A percentile compares a stretch with the other conserved stretches of the same genome.
Evolutionary conservation across 495 filamentous ascomycete species (phyloP).

Genomic region (Coniosporium apollinis): DNA sequence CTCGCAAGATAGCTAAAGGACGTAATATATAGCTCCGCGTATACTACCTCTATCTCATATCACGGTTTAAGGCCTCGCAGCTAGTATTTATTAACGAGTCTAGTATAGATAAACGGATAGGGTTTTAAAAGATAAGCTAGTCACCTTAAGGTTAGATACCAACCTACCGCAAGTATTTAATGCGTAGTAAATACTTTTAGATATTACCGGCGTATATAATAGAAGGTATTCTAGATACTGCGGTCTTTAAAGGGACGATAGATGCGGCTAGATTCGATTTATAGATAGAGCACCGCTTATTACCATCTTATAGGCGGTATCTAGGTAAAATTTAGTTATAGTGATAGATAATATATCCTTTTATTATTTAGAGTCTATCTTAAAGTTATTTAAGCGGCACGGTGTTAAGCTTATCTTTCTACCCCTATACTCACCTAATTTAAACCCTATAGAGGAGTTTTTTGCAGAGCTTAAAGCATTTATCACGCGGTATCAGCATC

Average conservation of each 20-base stretch:
- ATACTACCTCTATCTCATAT: background rate
- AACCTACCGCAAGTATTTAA: background rate
- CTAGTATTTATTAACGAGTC: background rate
- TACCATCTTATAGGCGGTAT: background rate
- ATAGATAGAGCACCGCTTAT: background rate
- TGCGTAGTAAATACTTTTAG: background rate
- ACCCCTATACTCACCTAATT: background rate
- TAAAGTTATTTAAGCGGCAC: background rate
- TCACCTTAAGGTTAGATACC: background rate
- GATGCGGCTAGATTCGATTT: background rate
- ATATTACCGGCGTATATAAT: background rate
- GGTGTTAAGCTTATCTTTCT: background rate
- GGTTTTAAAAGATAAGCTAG: background rate
- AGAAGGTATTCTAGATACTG: background rate
- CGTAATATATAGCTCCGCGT: background rate
- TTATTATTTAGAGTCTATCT: background rate
- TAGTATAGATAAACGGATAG: background rate
- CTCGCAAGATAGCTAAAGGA: background rate
- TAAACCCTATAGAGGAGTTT: background rate
- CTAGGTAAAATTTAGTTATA: background rate
- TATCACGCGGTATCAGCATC: background rate
- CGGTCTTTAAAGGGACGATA: background rate
- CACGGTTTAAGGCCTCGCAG: background rate
- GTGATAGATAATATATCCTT: background rate
- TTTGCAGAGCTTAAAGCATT: background rate